Evolutionary conservation across 441 rosid species (phyloP).

Genomic region (Erodium chrysanthum): DNA sequence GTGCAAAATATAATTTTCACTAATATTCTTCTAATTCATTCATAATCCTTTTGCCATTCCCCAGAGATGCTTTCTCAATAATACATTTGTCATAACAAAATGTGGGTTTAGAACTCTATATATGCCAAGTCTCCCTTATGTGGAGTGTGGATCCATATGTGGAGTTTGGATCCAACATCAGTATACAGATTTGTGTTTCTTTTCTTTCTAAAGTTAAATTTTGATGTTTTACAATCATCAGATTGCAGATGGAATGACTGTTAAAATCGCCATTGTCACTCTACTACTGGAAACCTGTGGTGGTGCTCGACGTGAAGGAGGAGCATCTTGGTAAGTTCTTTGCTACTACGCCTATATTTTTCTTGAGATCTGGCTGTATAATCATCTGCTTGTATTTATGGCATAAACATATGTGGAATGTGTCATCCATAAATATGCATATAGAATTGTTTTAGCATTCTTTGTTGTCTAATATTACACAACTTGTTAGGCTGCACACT

Average conservation of each 20-base stretch:
- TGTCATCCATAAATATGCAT: neutral
- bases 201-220: slow-evolving; percentile 7
- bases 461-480: neutral
- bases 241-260: slow-evolving; percentile 99
- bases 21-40: slow-evolving; percentile 1
- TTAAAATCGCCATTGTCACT: slow-evolving; percentile 73
- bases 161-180: neutral
- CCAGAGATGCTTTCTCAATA: neutral
- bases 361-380: neutral
- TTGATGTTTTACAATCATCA: slow-evolving; percentile 27
- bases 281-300: slow-evolving; percentile 90
- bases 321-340: slow-evolving; percentile 71
- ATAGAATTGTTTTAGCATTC: neutral
- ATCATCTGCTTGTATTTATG: neutral
- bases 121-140: neutral
- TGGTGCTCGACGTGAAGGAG: slow-evolving; percentile 51
- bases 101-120: neutral
- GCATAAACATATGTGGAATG: neutral
- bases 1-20: neutral
- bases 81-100: neutral
- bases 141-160: neutral
- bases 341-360: neutral
- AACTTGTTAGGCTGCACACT: neutral
- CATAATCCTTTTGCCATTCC: neutral
- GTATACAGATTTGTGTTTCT: neutral